Evolutionary conservation across 768 basidiomycete species (phyloP).

Genomic region (Galerina marginata): DNA sequence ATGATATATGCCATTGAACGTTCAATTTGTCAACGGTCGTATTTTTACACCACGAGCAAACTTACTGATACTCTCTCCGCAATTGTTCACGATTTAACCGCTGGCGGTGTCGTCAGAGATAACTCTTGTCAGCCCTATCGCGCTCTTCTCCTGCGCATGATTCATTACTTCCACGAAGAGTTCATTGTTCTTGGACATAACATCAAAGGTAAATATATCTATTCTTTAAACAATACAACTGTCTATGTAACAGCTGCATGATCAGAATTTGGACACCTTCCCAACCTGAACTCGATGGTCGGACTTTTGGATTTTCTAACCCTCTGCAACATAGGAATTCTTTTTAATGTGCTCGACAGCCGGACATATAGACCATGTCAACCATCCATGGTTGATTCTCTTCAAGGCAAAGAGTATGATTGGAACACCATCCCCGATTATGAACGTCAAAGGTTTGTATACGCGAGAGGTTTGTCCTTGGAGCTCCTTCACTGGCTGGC

Average conservation of each 20-base stretch:
- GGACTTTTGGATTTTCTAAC: constrained; percentile 4
- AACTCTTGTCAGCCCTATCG: background rate
- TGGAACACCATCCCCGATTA: background rate
- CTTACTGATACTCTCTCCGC: constrained; percentile 2
- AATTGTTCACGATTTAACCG: background rate
- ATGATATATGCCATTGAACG: constrained; percentile 2
- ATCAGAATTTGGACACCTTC: background rate
- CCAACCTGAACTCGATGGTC: background rate
- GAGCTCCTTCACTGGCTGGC: constrained; percentile 5
- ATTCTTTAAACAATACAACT: no score
- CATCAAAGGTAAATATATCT: background rate
- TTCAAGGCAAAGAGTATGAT: background rate
- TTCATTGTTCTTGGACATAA: background rate
- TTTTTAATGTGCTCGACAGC: constrained; percentile 7
- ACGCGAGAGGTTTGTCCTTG: background rate
- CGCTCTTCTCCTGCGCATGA: constrained; percentile 5
- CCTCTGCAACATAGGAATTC: background rate
- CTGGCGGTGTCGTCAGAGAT: background rate
- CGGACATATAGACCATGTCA: background rate
- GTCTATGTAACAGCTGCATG: no score
- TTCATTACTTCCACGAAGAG: constrained; percentile 4
- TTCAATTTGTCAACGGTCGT: background rate
- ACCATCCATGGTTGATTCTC: background rate
- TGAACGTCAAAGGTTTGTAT: background rate
- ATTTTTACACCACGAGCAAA: background rate